Conservation (phyloP, 2,329 filamentous ascomycete species). For the Cercospora berteroae region DNA sequence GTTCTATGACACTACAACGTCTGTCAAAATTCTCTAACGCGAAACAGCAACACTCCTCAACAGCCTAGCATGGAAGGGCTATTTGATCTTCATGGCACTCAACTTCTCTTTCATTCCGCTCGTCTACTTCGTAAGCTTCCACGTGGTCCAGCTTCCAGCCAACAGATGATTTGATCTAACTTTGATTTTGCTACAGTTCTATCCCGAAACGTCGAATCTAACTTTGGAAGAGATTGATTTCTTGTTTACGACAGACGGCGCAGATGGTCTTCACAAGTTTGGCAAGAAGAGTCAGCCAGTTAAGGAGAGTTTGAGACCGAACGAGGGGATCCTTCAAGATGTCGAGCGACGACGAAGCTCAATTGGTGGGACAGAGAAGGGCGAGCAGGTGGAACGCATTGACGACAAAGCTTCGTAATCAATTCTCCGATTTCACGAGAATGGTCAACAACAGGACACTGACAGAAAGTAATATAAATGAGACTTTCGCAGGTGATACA, state of each 20-base stretch:
- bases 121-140: constrained; percentile 43
- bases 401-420: constrained; percentile 14
- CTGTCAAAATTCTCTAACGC: constrained; percentile 24
- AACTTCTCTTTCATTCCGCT: constrained; percentile 49
- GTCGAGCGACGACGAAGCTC: constrained; percentile 17
- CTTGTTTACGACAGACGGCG: constrained; percentile 39
- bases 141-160: neutral
- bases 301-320: constrained; percentile 26
- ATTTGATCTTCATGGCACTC: constrained; percentile 53
- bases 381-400: constrained; percentile 14
- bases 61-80: constrained; percentile 51
- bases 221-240: constrained; percentile 48
- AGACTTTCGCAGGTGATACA: neutral
- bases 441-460: neutral
- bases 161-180: neutral
- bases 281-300: constrained; percentile 28
- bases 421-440: no score
- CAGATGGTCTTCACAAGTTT: constrained; percentile 27
- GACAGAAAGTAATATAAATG: neutral
- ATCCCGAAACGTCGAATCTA: constrained; percentile 45
- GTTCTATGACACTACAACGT: constrained; percentile 10
- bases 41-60: constrained; percentile 11
- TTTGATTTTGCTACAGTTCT: constrained; percentile 7
- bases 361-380: neutral
- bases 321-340: constrained; percentile 18